These are phyloP conservation scores for Colletotrichum liriopes DNA, from an alignment of 2,329 filamentous ascomycete species.

Conservation along the genomic window DNA sequence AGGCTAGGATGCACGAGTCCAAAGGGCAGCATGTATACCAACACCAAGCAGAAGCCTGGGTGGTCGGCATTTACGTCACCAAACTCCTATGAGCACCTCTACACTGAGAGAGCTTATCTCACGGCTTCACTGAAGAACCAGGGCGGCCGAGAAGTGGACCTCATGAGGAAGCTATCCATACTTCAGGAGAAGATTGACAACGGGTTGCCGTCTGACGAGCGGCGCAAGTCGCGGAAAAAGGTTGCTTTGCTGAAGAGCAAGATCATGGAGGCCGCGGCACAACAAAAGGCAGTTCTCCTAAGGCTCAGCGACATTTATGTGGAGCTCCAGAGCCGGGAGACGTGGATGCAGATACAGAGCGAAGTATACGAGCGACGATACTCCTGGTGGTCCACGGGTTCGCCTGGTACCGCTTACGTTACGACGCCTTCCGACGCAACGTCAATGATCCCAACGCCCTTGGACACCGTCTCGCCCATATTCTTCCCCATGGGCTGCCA, in stretches of 20 bases:
- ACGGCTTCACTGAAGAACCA: constrained; percentile 58
- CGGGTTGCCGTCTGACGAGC: constrained; percentile 42
- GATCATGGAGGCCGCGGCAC: constrained; percentile 61
- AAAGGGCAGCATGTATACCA: constrained; percentile 1
- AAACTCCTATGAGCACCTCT: constrained; percentile 59
- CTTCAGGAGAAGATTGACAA: constrained; percentile 53
- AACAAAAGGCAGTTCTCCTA: constrained; percentile 62
- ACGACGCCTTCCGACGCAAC: constrained; percentile 17
- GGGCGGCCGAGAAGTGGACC: constrained; percentile 53
- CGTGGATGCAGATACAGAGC: constrained; percentile 54
- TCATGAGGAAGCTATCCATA: constrained; percentile 57
- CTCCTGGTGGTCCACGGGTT: constrained; percentile 23
- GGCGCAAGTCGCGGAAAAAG: constrained; percentile 57
- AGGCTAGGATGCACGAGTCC: constrained; percentile 11
- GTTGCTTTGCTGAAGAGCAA: constrained; percentile 58
- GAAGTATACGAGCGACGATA: constrained; percentile 38
- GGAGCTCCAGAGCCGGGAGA: constrained; percentile 63
- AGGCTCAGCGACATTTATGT: constrained; percentile 66
- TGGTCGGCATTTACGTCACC: constrained; percentile 52
- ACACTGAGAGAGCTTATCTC: constrained; percentile 65
- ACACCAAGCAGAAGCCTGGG: constrained; percentile 26
- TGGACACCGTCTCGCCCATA: constrained; percentile 50
- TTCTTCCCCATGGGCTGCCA: constrained; percentile 51
- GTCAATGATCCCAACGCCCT: constrained; percentile 44
- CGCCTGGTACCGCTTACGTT: constrained; percentile 16